Conservation (phyloP, 202 grass and related monocot species). For the Brachypodium distachyon region DNA sequence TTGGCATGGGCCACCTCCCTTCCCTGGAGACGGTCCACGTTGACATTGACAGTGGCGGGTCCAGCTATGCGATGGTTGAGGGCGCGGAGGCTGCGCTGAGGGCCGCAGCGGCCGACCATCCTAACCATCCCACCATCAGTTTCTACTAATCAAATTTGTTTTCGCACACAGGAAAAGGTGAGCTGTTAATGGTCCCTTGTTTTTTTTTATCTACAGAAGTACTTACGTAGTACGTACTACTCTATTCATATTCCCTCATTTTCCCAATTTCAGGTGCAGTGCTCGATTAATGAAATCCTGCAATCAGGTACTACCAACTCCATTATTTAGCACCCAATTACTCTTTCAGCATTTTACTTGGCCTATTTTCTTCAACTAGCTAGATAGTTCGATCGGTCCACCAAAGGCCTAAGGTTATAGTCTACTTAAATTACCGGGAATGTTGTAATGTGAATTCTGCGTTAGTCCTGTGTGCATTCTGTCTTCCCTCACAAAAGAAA, state of each 20-base stretch:
- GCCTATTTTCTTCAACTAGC: neutral
- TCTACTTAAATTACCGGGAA: too few species aligned
- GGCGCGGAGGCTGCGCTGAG: neutral
- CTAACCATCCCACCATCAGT: neutral
- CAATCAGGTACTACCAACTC: neutral
- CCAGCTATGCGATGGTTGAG: neutral
- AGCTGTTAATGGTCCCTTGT: neutral
- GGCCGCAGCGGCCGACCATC: neutral
- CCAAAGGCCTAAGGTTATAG: too few species aligned
- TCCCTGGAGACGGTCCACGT: neutral
- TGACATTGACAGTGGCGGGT: rapidly evolving
- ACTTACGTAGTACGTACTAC: too few species aligned
- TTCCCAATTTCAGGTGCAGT: neutral
- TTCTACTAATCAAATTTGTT: neutral
- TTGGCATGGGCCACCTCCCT: neutral
- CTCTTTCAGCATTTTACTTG: neutral
- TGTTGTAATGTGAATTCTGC: too few species aligned
- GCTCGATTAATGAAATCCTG: neutral
- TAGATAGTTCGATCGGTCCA: too few species aligned
- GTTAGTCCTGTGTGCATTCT: too few species aligned
- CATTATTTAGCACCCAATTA: neutral
- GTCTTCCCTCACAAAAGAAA: too few species aligned
- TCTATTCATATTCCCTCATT: neutral
- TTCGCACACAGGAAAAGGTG: neutral
- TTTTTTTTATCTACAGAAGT: neutral